phyloP scores from a whole-genome alignment of 2,329 filamentous ascomycete species.

The Microdochium trichocladiopsis region DNA sequence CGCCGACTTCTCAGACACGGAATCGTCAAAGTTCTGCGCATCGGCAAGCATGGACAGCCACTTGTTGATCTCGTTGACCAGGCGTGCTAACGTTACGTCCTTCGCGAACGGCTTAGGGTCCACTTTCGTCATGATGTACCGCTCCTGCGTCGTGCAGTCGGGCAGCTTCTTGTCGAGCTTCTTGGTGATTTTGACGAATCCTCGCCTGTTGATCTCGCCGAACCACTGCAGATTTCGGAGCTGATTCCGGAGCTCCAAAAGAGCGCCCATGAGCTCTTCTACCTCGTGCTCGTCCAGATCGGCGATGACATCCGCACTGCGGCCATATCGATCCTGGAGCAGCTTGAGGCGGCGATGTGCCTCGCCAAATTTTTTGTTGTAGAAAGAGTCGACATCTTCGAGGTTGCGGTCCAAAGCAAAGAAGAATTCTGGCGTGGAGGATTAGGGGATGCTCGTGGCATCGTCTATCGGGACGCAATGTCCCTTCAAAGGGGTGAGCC shows the following conservation, averaged over 20 bases:
- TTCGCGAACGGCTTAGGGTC: constrained; percentile 84
- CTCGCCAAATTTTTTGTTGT: constrained; percentile 91
- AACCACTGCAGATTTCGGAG: constrained; percentile 95
- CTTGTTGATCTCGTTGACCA: constrained; percentile 67
- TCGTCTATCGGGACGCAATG: constrained; percentile 16
- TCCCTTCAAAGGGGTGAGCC: constrained; percentile 29
- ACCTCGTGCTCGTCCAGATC: constrained; percentile 80
- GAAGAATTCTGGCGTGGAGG: constrained; percentile 71
- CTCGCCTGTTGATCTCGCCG: constrained; percentile 89
- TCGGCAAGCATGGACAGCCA: constrained; percentile 83
- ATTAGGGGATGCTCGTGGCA: constrained; percentile 28
- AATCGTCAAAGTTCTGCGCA: constrained; percentile 68
- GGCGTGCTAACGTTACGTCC: constrained; percentile 43
- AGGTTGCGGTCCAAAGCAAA: constrained; percentile 94
- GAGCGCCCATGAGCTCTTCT: constrained; percentile 82
- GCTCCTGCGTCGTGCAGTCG: constrained; percentile 67
- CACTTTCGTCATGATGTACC: constrained; percentile 86
- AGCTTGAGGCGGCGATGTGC: constrained; percentile 77
- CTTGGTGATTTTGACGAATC: constrained; percentile 98
- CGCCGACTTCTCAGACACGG: constrained; percentile 65
- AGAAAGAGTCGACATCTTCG: constrained; percentile 93
- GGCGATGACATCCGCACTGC: constrained; percentile 59
- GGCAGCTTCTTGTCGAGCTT: constrained; percentile 95
- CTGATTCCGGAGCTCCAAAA: constrained; percentile 82
- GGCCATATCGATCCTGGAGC: constrained; percentile 81